phyloP scores from a whole-genome alignment of 177 flowering plant genomes.

The Vitis hybrid region DNA sequence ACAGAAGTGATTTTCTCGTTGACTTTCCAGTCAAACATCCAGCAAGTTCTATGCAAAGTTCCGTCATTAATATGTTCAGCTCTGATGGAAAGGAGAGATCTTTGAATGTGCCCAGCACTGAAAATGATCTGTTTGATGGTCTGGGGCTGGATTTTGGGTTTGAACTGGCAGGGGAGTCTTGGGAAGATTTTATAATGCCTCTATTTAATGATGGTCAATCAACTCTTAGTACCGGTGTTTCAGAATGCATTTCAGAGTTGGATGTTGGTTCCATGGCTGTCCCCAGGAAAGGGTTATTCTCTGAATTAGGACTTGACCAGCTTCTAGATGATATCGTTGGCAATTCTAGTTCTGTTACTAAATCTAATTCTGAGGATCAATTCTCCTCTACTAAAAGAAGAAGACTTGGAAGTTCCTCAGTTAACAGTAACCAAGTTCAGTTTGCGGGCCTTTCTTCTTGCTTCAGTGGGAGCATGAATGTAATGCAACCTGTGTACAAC shows the following conservation, averaged over 20 bases:
- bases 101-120: slow-evolving; percentile 6
- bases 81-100: slow-evolving; percentile 17
- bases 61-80: slow-evolving; percentile 22
- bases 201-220: slow-evolving; percentile 20
- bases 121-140: slow-evolving; percentile 32
- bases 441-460: slow-evolving; percentile 29
- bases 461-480: slow-evolving; percentile 26
- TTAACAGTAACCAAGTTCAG: slow-evolving; percentile 27
- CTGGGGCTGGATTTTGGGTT: slow-evolving; percentile 29
- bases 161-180: slow-evolving; percentile 23
- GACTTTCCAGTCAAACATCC: slow-evolving; percentile 21
- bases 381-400: slow-evolving; percentile 39
- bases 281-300: slow-evolving; percentile 48
- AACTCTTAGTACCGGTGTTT: slow-evolving; percentile 14
- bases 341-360: slow-evolving; percentile 23
- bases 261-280: slow-evolving; percentile 27
- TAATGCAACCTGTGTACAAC: slow-evolving; percentile 17
- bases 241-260: slow-evolving; percentile 25
- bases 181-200: slow-evolving; percentile 42
- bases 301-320: slow-evolving; percentile 60
- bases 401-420: slow-evolving; percentile 32
- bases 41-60: slow-evolving; percentile 33
- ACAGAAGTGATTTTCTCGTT: slow-evolving; percentile 16
- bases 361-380: slow-evolving; percentile 41
- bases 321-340: slow-evolving; percentile 35